Evolutionary conservation across 1,139 yeast genomes (phyloP), one percentile per base, ranked within the genome.

Genomic region (Candida anutae): DNA sequence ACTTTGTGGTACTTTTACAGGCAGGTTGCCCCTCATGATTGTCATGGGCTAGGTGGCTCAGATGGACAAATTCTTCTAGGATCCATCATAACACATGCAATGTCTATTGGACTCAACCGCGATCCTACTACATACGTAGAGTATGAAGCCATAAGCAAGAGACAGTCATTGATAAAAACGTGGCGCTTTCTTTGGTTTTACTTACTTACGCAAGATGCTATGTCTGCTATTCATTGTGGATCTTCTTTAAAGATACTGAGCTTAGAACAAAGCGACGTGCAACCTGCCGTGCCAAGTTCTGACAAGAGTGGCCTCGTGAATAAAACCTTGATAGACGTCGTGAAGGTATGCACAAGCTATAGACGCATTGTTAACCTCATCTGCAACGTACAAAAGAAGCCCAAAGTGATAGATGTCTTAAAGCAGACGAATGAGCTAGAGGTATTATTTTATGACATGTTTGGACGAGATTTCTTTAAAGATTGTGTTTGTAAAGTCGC

Each of bases 391-490:
- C 39, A 31, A 13, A 33, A 40, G 5, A 49, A 53, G 28, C 69
- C 70, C 5, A 58, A 48, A 30, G 54, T 65, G 12, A 44, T 59
- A 10, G 69, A 61, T 23, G 42, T 65, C 3, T 45, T 65, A 21
- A 35, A 38, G 9, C 66, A 63, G 35, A 56, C 70, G 1, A 62
- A 59, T 31, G 46, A 49, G 22, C 43, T 65, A 28, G 72, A 65
- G 38, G 53, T 45, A 32, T 33, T 55, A 3, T 64, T 64, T 31
- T 47, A 55, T 26, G 50, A 61, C 4, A 47, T 52, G 27, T 65
- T 64, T 38, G 71, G 71, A 3, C 59, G 59, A 29, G 69, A 65
- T 37, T 65, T 62, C 36, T 65, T 65, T 42, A 53, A 55, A 28
- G 67, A 59, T 27, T 50, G 45, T 22, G 54, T 65, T 23, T 60